phyloP scores from a whole-genome alignment of 2,329 filamentous ascomycete genomes.

The Aspergillus candidus region DNA sequence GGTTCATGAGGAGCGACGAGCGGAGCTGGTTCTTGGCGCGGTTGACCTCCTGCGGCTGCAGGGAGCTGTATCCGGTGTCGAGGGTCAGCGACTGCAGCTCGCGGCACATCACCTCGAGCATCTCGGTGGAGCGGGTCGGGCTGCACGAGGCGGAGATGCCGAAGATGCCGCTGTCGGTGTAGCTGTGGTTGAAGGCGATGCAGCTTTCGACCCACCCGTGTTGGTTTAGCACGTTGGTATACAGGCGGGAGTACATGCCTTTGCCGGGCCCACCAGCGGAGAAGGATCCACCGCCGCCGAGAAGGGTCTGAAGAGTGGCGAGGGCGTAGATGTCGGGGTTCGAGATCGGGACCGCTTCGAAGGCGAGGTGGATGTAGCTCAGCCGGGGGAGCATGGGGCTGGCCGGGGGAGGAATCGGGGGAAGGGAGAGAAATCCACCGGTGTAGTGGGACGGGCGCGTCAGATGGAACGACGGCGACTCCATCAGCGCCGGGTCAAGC shows the following conservation, averaged over 20 bases:
- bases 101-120: conserved; percentile 93
- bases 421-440: conserved; percentile 83
- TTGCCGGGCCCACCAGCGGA: conserved; percentile 94
- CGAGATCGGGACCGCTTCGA: conserved; percentile 86
- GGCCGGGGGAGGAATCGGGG: conserved; percentile 67
- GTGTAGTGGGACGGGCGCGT: conserved; percentile 72
- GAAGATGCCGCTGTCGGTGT: conserved; percentile 92
- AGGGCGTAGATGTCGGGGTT: conserved; percentile 94
- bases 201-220: conserved; percentile 96
- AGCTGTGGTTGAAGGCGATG: conserved; percentile 93
- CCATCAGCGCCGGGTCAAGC: conserved; percentile 43
- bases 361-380: conserved; percentile 90
- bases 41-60: conserved; percentile 72
- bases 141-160: conserved; percentile 84
- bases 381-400: conserved; percentile 74
- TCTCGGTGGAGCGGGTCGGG: conserved; percentile 68
- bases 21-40: conserved; percentile 96
- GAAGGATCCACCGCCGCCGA: conserved; percentile 94
- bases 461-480: conserved; percentile 51
- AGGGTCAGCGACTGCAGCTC: conserved; percentile 74
- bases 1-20: conserved; percentile 88
- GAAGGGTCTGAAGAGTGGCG: conserved; percentile 88
- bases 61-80: conserved; percentile 64
- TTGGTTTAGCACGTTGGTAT: conserved; percentile 96
- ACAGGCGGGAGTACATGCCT: conserved; percentile 97